phyloP scores from a whole-genome alignment of 768 basidiomycete species.

The Lactarius deliciosus region DNA sequence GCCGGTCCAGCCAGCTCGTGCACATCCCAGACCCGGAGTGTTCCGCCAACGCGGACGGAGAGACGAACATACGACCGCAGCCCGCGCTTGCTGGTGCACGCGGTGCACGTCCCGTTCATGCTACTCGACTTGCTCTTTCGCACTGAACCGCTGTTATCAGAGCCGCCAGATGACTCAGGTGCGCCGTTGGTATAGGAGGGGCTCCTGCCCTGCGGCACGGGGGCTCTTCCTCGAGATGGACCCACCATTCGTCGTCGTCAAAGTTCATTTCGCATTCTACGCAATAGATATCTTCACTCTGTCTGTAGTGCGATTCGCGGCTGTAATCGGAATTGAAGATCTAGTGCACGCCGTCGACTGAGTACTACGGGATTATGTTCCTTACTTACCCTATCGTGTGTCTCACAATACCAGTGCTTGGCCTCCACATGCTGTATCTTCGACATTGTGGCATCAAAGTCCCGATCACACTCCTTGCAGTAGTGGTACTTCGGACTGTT shows the following conservation, averaged over 20 bases:
- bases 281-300: conserved; percentile 3
- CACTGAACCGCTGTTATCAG: not conserved
- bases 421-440: conserved; percentile 11
- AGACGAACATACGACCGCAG: conserved; percentile 50
- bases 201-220: not conserved
- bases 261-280: conserved; percentile 10
- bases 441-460: not conserved
- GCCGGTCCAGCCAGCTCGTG: too few relatives aligned
- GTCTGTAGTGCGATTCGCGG: conserved; percentile 48
- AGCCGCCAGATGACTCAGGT: too few relatives aligned
- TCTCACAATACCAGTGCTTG: conserved; percentile 14
- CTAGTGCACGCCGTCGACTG: not conserved
- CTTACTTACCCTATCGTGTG: conserved; percentile 4
- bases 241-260: conserved; percentile 5
- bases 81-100: conserved; percentile 43
- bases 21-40: too few relatives aligned
- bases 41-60: conserved; percentile 45
- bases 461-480: conserved; percentile 6
- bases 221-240: not conserved
- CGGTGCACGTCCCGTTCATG: conserved; percentile 42
- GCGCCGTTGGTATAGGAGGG: too few relatives aligned
- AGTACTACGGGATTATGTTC: not conserved
- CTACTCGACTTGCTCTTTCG: not conserved
- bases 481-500: conserved; percentile 7
- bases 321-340: conserved; percentile 43